Evolutionary conservation across 305 asterid genomes (phyloP).

Genomic region (Solanum aculeatissimum): DNA sequence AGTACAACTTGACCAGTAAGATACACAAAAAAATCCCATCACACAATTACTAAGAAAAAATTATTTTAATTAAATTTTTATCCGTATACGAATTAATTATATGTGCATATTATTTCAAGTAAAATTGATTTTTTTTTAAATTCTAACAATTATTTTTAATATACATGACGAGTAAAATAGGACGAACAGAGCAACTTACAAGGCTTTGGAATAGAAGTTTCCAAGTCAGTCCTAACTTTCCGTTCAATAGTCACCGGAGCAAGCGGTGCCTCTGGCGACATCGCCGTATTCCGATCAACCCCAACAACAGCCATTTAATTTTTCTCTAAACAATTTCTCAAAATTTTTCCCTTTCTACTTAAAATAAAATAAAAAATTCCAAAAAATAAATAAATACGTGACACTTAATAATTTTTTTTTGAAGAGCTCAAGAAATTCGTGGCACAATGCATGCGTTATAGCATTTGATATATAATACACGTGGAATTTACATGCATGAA

Average conservation of each 20-base stretch:
- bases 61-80: too few relatives aligned
- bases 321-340: background rate
- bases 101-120: too few relatives aligned
- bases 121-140: too few relatives aligned
- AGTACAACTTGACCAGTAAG: too few relatives aligned
- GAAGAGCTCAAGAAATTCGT: background rate
- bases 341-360: background rate
- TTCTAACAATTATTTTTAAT: too few relatives aligned
- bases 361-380: too few relatives aligned
- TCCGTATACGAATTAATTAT: too few relatives aligned
- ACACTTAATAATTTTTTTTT: too few relatives aligned
- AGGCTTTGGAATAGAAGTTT: slow-evolving; percentile 66
- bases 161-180: too few relatives aligned
- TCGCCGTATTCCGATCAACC: slow-evolving; percentile 19
- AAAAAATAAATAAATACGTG: background rate
- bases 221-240: slow-evolving; percentile 58
- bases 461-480: background rate
- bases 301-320: background rate
- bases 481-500: background rate
- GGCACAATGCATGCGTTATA: background rate
- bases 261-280: slow-evolving; percentile 61
- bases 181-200: slow-evolving; percentile 22
- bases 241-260: slow-evolving; percentile 76
- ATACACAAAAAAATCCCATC: too few relatives aligned
- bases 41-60: too few relatives aligned